Evolutionary conservation across 2,329 filamentous ascomycete species (phyloP).

Genomic region (Trichoderma sp.): DNA sequence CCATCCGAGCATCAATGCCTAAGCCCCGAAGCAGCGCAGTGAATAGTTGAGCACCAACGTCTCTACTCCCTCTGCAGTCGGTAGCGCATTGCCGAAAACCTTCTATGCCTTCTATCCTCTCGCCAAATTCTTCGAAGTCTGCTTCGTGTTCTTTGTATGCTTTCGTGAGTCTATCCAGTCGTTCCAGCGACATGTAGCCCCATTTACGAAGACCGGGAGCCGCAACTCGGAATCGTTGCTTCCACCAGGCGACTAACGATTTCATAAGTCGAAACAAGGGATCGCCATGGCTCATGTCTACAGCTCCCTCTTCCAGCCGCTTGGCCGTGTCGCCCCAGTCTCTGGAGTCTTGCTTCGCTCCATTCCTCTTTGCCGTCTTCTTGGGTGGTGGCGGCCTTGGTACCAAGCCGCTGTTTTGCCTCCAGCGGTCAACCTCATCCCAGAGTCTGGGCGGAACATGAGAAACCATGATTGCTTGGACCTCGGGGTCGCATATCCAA

Average conservation of each 20-base stretch:
- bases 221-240: conserved; percentile 75
- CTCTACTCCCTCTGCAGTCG: conserved; percentile 76
- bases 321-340: conserved; percentile 76
- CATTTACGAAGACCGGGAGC: conserved; percentile 82
- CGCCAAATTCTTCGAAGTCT: conserved; percentile 72
- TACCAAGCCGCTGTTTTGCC: conserved; percentile 65
- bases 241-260: conserved; percentile 83
- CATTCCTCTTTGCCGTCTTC: conserved; percentile 39
- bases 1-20: conserved; percentile 79
- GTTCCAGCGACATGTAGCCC: conserved; percentile 80
- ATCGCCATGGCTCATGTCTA: conserved; percentile 81
- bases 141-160: conserved; percentile 67
- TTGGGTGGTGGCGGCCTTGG: conserved; percentile 31
- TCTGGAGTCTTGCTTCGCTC: conserved; percentile 40
- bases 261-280: conserved; percentile 77
- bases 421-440: conserved; percentile 75
- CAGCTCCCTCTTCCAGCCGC: conserved; percentile 67
- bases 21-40: conserved; percentile 80
- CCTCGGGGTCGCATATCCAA: conserved; percentile 76
- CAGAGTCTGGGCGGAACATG: conserved; percentile 69
- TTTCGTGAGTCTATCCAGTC: conserved; percentile 72
- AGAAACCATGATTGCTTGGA: conserved; percentile 76
- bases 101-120: conserved; percentile 67
- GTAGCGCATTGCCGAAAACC: conserved; percentile 71
- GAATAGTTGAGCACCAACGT: conserved; percentile 87